Conservation (phyloP, 108 stramenopile species). For the Skeletonema potamos region DNA sequence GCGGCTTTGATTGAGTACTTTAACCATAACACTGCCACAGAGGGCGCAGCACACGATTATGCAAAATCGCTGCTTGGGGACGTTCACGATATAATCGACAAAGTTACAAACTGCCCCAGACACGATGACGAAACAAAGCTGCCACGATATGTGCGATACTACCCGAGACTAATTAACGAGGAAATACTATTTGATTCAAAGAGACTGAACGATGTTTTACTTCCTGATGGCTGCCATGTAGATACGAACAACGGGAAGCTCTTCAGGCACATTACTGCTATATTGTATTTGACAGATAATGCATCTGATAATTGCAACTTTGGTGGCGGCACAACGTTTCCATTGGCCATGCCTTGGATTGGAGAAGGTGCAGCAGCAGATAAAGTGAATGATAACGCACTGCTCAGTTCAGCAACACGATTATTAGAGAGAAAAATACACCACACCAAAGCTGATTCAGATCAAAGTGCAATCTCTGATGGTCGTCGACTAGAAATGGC, state of each 20-base stretch:
- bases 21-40: not conserved
- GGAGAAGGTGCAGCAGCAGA: not conserved
- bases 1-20: not conserved
- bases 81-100: slow-evolving; percentile 28
- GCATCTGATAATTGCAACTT: not conserved
- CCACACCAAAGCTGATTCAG: slow-evolving; percentile 24
- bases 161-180: not conserved
- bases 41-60: not conserved
- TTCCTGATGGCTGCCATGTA: slow-evolving; percentile 47
- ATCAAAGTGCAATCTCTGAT: slow-evolving; percentile 8
- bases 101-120: slow-evolving; percentile 37
- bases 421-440: slow-evolving; percentile 23
- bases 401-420: slow-evolving; percentile 10
- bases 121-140: slow-evolving; percentile 23
- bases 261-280: slow-evolving; percentile 45
- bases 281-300: slow-evolving; percentile 45
- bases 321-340: slow-evolving; percentile 46
- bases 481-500: slow-evolving; percentile 16
- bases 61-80: slow-evolving; percentile 4
- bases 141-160: slow-evolving; percentile 37
- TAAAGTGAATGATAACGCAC: not conserved
- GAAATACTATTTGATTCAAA: slow-evolving; percentile 4
- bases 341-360: slow-evolving; percentile 21
- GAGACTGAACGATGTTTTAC: slow-evolving; percentile 6
- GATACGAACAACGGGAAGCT: slow-evolving; percentile 49